Base-by-base conservation (phyloP, 257 asterid genomes). In the Haberlea rhodopensis region DNA sequence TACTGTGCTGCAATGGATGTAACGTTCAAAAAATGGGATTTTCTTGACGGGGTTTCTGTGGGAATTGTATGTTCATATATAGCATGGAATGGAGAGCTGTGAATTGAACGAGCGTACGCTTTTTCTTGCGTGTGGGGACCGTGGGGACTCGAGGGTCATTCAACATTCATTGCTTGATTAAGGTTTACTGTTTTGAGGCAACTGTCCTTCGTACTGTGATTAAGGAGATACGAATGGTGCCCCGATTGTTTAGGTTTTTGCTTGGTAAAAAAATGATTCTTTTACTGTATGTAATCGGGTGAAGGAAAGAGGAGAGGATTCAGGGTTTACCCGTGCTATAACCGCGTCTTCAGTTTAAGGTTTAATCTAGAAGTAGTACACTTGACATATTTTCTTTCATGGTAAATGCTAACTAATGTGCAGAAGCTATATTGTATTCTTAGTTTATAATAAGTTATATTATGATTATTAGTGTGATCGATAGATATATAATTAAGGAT, bases 111-210 rank as follows among this genome's bases (percentile, higher is more conserved):
- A 15, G 49, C 18, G 46, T 37, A 11, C 46, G 46, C 2, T 51
- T 26, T 46, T 26, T 40, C 67, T 20, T 54, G 64, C 73, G 75
- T 20, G 79, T 66, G 34, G 74, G 70, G 66, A 57, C 66, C 69
- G 68, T 8, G 52, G 64, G 59, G 48, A 20, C 6, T 18, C 45
- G 27, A n/a, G 43, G 45, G 59, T 48, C 13, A 0, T 25, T 32
- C 40, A 2, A 32, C 0, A 8, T 32, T 32, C 40, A 8, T 32
- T 32, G 40, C 9, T 32, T 37, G 46, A 9, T 37, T 37, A 37
- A 37, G 46, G n/a, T 10, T 37, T 37, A 37, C 11, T 37, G 10
- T 10, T 11, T n/a, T 3, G 5, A 37, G n/a, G n/a, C 46, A 11
- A 37, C 46, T 37, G 46, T 37, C 10, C 16, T 9, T 9, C 11